phyloP scores from a whole-genome alignment of 176 grass and related monocot species.

The Zea mays region Zm-B73-REFERENCE-NAM-5.0 NC_050105.1:119471001-119471500 shows the following conservation, averaged over 20 bases:
- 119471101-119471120: neutral
- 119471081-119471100: neutral
- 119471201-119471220: too few species aligned
- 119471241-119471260: too few species aligned
- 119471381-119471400: too few species aligned
- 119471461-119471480: too few species aligned
- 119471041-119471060: neutral
- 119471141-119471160: too few species aligned
- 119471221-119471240: neutral
- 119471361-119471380: slow-evolving; percentile 57
- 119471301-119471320: slow-evolving; percentile 54
- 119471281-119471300: slow-evolving; percentile 22
- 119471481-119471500: too few species aligned
- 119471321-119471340: slow-evolving; percentile 76
- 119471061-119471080: neutral
- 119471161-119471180: too few species aligned
- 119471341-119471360: slow-evolving; percentile 72
- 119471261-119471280: too few species aligned
- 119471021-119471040: neutral
- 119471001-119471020: neutral
- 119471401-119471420: too few species aligned
- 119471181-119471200: too few species aligned
- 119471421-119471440: too few species aligned
- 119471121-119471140: too few species aligned
- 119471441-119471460: rapidly evolving